Base-by-base conservation (phyloP, 345 rosid genomes). In the Salix dunnii region DNA sequence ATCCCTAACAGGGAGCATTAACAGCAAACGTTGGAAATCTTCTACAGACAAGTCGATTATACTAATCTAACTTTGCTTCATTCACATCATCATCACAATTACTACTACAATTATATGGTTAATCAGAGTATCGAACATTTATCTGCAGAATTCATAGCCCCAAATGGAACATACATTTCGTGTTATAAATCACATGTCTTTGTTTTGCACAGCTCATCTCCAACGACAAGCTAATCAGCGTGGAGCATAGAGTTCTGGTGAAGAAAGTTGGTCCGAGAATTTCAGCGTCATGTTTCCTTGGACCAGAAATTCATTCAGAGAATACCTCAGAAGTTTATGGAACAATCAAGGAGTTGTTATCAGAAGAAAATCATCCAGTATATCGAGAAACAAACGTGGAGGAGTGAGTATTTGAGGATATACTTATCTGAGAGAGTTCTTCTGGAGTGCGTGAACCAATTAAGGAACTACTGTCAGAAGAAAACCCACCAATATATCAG, bases 221-320 rank as follows among this genome's bases (percentile, higher is more conserved):
- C 46, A 80, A 80, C 12, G 83, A 72, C 73, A 69, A 70, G 61
- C 69, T 42, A 11, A 42, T 42, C 10, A 42, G 46, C 10, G 46
- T 42, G 10, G 13, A 42, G 16, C 78, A 79, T 9, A 79, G 74
- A 49, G 81, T 78, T 12, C 27, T 66, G 36, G 73, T 77, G 16
- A 76, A 53, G 8, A 55, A 17, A 1, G 64, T 1, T 7, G 71
- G 72, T 6, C 78, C 78, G 18, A 75, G 78, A 51, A 53, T 75
- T 6, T 75, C 72, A 36, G 36, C 33, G n/a, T 43, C 78, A 30
- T 51, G 78, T 25, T 38, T 75, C 8, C 67, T 48, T 36, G 31
- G 68, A 12, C 40, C 33, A 46, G 25, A 14, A 11, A 14, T 35
- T 35, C 64, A 7, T 20, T 38, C 16, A 21, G 4, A 1, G 46